Evolutionary conservation across 257 asterid genomes (phyloP), one percentile per base, ranked within the genome.

Genomic region (Pogostemon cablin): DNA sequence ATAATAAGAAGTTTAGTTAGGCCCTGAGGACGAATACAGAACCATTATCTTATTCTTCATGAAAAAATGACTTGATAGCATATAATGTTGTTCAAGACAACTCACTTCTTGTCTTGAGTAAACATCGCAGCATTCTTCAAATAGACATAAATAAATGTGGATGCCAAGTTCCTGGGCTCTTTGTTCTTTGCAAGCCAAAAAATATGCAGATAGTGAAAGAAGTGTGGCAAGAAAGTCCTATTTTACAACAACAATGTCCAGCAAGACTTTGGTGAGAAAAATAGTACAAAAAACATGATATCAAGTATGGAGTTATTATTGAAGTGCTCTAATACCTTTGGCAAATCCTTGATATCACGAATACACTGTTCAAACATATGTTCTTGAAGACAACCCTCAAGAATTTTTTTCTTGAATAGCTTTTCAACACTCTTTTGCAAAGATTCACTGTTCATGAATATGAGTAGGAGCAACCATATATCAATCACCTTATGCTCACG

Each of bases 91-190:
- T 41, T 61, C 43, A 71, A 69, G 69, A 60, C 75, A 53, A 73
- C 95, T 85, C 83, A 90, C 97, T 80, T 91, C 97, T 79, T 87
- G 97, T 75, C 95, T 86, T 50, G 92, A 85, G 81, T 81, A 88
- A 72, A 86, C 75, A 83, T 84, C 90, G 56, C 65, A 73, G 52
- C 83, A 83, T 78, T 86, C 92, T 75, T 84, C 96, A 78, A 91
- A 91, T 15, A 91, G 81, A 66, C 82, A 67, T 79, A 42, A 71
- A 69, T 89, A 88, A 86, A 91, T 82, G 86, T 80, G 95, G 67
- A 81, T 79, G 74, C 97, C 95, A 56, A 83, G 83, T 70, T 85
- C 85, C 75, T 79, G 84, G 58, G 85, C 90, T 73, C 75, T 77
- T 75, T 81, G 85, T 82, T 91, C 97, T 87, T 88, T 91, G 90